A percentile compares a stretch with the other conserved stretches of the same genome.
phyloP scores from a whole-genome alignment of 768 basidiomycete genomes.

The Clavulina sp. region DNA sequence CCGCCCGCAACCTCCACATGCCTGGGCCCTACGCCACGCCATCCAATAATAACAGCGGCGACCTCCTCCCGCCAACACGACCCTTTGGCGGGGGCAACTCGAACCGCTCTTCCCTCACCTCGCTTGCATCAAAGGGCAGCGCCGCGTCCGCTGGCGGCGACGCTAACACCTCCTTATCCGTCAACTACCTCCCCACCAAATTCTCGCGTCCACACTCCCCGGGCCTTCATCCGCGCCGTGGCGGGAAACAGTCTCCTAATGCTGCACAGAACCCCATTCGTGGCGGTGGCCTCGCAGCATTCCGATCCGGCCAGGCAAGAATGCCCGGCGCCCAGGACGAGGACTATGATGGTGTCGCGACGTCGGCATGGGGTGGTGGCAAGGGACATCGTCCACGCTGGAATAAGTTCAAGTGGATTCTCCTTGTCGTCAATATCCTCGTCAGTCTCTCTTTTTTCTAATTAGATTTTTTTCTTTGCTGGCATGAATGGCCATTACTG shows the following conservation, averaged over 20 bases:
- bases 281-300: conserved; percentile 57
- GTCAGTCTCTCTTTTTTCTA: conserved; percentile 20
- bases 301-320: conserved; percentile 32
- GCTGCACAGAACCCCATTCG: conserved; percentile 24
- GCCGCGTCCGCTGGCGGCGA: not conserved
- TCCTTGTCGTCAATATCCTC: conserved; percentile 47
- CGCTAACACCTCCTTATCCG: conserved; percentile 26
- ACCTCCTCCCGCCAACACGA: conserved; percentile 4
- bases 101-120: conserved; percentile 7
- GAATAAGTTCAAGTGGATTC: conserved; percentile 73
- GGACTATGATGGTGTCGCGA: conserved; percentile 30
- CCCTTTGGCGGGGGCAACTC: conserved; percentile 7
- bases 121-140: conserved; percentile 3
- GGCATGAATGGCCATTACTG: too few relatives aligned
- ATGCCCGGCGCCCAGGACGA: conserved; percentile 37
- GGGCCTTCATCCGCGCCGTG: conserved; percentile 25
- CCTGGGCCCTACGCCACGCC: conserved; percentile 4
- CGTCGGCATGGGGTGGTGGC: conserved; percentile 21
- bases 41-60: not conserved
- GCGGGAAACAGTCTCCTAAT: conserved; percentile 17
- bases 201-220: conserved; percentile 34
- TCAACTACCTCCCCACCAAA: conserved; percentile 64
- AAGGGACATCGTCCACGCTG: conserved; percentile 37
- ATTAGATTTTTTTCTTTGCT: not conserved
- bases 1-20: not conserved